Evolutionary conservation across 768 basidiomycete genomes (phyloP).

Genomic region (Pilatotrama ljubarskyi): DNA sequence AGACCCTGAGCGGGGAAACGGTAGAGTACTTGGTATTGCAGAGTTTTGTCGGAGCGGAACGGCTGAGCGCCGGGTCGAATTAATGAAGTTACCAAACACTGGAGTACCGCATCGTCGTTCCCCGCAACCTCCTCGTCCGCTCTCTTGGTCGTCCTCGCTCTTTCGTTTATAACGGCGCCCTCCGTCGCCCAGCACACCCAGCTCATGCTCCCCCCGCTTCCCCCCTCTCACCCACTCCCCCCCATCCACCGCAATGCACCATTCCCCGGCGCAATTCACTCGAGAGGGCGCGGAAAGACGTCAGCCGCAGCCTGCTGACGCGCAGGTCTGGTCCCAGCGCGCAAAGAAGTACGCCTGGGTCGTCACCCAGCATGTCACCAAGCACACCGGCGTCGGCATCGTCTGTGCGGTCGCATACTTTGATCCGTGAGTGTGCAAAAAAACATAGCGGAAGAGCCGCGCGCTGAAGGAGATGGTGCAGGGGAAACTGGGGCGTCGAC

Average conservation of each 20-base stretch:
- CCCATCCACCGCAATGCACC: background rate
- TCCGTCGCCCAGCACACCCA: background rate
- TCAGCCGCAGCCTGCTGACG: background rate
- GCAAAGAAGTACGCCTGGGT: constrained; percentile 5
- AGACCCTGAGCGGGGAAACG: background rate
- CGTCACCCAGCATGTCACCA: constrained; percentile 47
- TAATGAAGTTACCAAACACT: constrained; percentile 4
- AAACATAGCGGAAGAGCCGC: background rate
- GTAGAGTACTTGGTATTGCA: background rate
- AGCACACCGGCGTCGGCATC: constrained; percentile 80
- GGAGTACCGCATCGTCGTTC: constrained; percentile 25
- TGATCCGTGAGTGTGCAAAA: constrained; percentile 62
- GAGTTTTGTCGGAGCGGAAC: constrained; percentile 9
- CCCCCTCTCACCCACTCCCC: constrained; percentile 5
- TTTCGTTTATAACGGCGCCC: constrained; percentile 12
- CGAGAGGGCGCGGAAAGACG: background rate
- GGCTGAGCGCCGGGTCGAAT: constrained; percentile 8
- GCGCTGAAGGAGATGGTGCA: constrained; percentile 25
- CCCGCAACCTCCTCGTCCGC: constrained; percentile 12
- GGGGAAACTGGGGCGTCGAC: constrained; percentile 91
- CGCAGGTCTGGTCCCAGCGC: background rate
- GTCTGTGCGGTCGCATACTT: constrained; percentile 89
- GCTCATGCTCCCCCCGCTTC: constrained; percentile 13
- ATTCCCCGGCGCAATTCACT: background rate
- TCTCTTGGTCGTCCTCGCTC: constrained; percentile 9